Percentiles rank a stretch among this genome's conserved stretches.
Evolutionary conservation across 2,329 filamentous ascomycete genomes (phyloP).

Genomic region (Claviceps lovelessii): DNA sequence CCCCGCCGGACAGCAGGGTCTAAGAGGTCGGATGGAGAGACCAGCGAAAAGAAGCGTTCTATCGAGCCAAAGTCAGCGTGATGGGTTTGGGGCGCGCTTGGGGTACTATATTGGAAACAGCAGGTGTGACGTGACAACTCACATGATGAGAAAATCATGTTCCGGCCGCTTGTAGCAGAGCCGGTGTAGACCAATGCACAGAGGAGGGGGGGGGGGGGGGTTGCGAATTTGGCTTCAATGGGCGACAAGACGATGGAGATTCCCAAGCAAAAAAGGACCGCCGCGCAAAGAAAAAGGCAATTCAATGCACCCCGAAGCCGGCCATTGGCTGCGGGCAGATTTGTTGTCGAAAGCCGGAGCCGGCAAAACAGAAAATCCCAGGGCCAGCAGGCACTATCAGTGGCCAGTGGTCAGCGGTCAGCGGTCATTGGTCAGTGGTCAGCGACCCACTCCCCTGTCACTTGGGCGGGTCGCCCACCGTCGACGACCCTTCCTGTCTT

Average conservation of each 20-base stretch:
- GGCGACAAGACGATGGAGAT: background rate
- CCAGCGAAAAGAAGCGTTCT: background rate
- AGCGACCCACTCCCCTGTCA: background rate
- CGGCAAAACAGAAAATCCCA: constrained; percentile 9
- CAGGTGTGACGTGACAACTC: constrained; percentile 3
- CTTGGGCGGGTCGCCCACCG: background rate
- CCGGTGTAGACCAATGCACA: background rate
- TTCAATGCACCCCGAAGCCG: constrained; percentile 1
- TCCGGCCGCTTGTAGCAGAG: constrained; percentile 1
- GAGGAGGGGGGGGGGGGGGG: background rate
- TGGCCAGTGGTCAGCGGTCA: no score
- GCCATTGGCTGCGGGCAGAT: constrained; percentile 8
- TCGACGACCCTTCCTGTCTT: background rate
- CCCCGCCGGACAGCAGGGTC: background rate
- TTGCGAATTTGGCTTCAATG: background rate
- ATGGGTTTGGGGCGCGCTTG: background rate
- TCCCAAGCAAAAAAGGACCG: background rate
- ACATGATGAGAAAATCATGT: constrained; percentile 11
- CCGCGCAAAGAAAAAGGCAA: background rate
- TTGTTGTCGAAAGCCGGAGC: constrained; percentile 1
- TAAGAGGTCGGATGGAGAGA: constrained; percentile 2
- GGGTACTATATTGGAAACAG: no score
- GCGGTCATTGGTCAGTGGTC: no score
- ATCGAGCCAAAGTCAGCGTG: constrained; percentile 1
- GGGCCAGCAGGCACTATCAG: background rate